Base-by-base conservation (phyloP, 192 early-diverging fungal species). In the Podila clonocystis region DNA sequence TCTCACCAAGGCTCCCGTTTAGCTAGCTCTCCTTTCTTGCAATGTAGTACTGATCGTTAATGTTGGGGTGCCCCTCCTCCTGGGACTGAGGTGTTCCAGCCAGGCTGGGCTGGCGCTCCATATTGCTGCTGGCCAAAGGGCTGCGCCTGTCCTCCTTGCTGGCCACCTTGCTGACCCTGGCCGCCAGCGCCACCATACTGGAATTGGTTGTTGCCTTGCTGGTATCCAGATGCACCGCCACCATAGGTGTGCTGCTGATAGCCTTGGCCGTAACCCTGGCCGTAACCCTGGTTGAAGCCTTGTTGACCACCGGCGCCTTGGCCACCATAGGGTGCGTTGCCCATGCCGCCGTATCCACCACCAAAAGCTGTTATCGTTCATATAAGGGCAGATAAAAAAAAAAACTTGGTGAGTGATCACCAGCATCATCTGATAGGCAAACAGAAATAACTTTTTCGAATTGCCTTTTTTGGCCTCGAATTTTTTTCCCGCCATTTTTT, bases 401-500 rank as follows among this genome's bases (percentile, higher is more conserved):
- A 38, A 63, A 63, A 24, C 17, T 19, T 30, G 30, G 63, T 57
- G 50, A 13, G 17, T 30, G 31, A 65, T 28, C 48, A 30, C 9
- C 12, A n/a, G 64, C 1, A 4, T 63, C 6, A 60, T 73, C 26
- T 29, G 52, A 59, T 13, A 29, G 58, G 58, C 58, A 59, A 59
- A 59, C 29, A 12, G 58, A 55, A 19, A 55, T 55, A 22, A 7
- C 22, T 59, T 59, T 24, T 26, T 59, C 26, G n/a, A n/a, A 22
- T 30, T 30, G 61, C 61, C 61, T 30, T 34, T 62, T 62, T 62
- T 62, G n/a, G 31, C 3, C 15, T 45, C 41, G 3, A 45, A 15
- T 15, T 45, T 41, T 41, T 38, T 77, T 77, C 68, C 75, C 75
- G 68, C 68, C 75, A 67, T 50, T 57, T 70, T 77, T 70, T n/a